Evolutionary conservation across 331 rosid species (phyloP).

Genomic region (Telfairia occidentalis): DNA sequence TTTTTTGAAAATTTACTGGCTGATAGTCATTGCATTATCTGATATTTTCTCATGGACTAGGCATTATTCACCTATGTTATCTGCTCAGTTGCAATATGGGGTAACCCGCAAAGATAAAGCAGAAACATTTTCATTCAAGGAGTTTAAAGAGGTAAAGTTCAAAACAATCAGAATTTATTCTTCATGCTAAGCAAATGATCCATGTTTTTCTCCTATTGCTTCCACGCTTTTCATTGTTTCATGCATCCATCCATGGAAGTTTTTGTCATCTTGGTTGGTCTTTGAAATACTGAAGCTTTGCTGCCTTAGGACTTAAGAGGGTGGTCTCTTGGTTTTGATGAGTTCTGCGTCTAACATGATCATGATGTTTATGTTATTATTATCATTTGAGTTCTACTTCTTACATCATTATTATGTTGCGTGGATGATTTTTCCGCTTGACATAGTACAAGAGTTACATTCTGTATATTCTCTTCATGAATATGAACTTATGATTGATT

Average conservation of each 20-base stretch:
- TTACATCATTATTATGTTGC: neutral
- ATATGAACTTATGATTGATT: neutral
- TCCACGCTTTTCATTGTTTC: neutral
- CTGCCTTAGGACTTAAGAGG: neutral
- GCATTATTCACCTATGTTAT: constrained; percentile 68
- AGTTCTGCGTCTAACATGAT: neutral
- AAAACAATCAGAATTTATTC: neutral
- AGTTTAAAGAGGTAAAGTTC: constrained; percentile 55
- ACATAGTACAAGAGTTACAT: neutral
- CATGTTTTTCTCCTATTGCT: neutral
- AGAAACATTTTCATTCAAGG: constrained; percentile 50
- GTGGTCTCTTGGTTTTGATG: neutral
- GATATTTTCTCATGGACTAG: constrained; percentile 35
- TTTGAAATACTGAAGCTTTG: neutral
- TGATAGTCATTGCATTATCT: neutral
- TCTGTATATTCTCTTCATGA: neutral
- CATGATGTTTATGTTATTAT: no score
- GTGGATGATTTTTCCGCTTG: neutral
- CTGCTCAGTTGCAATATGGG: constrained; percentile 77
- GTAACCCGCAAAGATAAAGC: constrained; percentile 83
- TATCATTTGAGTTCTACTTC: no score
- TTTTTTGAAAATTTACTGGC: neutral
- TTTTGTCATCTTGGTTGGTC: neutral
- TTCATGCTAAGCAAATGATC: neutral
- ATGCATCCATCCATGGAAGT: neutral